Conservation (phyloP, 225 moss, liverwort and hornwort species). For the Marchantia polymorpha region DNA sequence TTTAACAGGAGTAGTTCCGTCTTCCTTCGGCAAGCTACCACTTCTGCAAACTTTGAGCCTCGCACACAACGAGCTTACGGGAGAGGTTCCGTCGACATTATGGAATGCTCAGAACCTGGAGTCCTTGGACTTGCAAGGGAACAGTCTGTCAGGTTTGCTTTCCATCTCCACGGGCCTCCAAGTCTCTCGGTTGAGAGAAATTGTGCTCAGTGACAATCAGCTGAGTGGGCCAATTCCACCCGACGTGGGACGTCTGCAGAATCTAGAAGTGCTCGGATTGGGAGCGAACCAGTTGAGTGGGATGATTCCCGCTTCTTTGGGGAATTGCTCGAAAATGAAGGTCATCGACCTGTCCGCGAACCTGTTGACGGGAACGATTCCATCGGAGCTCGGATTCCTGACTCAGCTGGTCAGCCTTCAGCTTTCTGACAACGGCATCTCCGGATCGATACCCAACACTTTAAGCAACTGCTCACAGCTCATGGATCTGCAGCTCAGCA, state of each 20-base stretch:
- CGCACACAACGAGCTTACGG: slow-evolving; percentile 1
- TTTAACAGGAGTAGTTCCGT: slow-evolving; percentile 8
- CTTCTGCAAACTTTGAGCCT: not conserved
- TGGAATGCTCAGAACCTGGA: slow-evolving; percentile 19
- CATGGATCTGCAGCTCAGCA: slow-evolving; percentile 18
- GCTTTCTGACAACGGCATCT: slow-evolving; percentile 27
- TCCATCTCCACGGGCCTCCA: slow-evolving; percentile 14
- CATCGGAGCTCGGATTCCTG: slow-evolving; percentile 26
- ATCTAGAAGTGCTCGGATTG: slow-evolving; percentile 19
- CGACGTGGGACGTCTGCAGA: slow-evolving; percentile 17
- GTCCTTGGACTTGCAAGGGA: slow-evolving; percentile 38
- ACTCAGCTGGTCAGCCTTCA: slow-evolving; percentile 18
- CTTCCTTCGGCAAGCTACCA: not conserved
- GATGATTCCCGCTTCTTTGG: slow-evolving; percentile 51
- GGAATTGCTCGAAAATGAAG: slow-evolving; percentile 48
- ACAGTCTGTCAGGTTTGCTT: slow-evolving; percentile 34
- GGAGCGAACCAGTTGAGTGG: slow-evolving; percentile 37
- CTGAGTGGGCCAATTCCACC: slow-evolving; percentile 43
- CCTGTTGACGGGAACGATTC: slow-evolving; percentile 40
- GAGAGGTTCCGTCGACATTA: not conserved
- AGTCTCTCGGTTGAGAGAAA: slow-evolving; percentile 26
- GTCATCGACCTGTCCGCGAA: slow-evolving; percentile 44
- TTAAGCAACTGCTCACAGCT: slow-evolving; percentile 27
- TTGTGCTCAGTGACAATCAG: slow-evolving; percentile 42
- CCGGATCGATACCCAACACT: slow-evolving; percentile 21